phyloP scores from a whole-genome alignment of 805 yeast species.

The Nakazawaea peltata region DNA sequence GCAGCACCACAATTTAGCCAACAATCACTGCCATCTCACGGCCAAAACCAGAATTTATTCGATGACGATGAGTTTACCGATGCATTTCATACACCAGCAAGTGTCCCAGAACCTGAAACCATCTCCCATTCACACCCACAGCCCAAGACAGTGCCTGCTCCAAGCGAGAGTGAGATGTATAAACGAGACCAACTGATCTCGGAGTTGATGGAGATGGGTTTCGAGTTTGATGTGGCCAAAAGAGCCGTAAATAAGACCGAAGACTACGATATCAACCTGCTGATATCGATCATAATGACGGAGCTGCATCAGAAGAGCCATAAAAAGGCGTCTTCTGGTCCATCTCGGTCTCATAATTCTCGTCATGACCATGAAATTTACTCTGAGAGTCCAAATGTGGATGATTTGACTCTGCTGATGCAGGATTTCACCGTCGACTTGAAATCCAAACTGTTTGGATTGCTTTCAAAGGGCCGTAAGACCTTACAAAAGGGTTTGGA shows the following conservation, averaged over 20 bases:
- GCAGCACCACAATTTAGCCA: neutral
- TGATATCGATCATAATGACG: conserved; percentile 60
- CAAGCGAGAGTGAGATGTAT: conserved; percentile 6
- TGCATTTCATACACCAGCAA: conserved; percentile 17
- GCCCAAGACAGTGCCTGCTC: conserved; percentile 6
- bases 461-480: conserved; percentile 51
- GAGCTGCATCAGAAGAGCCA: conserved; percentile 43
- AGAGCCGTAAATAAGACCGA: conserved; percentile 47
- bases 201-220: conserved; percentile 75
- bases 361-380: conserved; percentile 1
- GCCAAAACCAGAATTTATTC: conserved; percentile 4
- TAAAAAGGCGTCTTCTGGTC: too few relatives aligned
- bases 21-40: neutral
- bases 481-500: conserved; percentile 57
- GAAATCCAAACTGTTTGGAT: conserved; percentile 49
- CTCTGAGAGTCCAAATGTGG: conserved; percentile 7
- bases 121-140: neutral
- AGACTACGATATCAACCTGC: conserved; percentile 54
- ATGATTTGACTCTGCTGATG: conserved; percentile 31
- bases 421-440: conserved; percentile 49
- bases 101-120: neutral
- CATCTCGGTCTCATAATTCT: conserved; percentile 11
- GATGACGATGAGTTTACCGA: conserved; percentile 35
- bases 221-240: conserved; percentile 50
- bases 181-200: conserved; percentile 47